A percentile compares a stretch with the other conserved stretches of the same genome.
phyloP scores from a whole-genome alignment of 2,329 filamentous ascomycete genomes.

The Sphaerulina vaccinii region DNA sequence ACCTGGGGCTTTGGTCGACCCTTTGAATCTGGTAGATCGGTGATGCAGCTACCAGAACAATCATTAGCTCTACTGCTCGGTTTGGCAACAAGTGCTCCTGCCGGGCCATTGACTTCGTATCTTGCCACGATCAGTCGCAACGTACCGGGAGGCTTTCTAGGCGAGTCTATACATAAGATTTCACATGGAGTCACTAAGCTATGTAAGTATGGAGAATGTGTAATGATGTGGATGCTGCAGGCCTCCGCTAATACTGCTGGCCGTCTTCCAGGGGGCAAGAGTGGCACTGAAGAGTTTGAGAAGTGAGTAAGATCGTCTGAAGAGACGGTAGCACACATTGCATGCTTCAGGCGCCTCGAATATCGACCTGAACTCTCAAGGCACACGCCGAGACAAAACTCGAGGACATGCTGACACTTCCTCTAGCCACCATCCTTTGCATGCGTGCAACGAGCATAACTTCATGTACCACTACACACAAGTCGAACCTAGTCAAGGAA shows the following conservation, averaged over 20 bases:
- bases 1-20: constrained; percentile 40
- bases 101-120: constrained; percentile 37
- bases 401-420: neutral
- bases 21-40: constrained; percentile 35
- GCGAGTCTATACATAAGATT: constrained; percentile 32
- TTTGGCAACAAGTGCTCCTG: constrained; percentile 36
- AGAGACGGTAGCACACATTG: too few species aligned
- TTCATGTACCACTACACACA: constrained; percentile 35
- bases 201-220: too few species aligned
- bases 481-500: constrained; percentile 11
- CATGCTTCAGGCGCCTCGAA: too few species aligned
- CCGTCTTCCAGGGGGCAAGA: constrained; percentile 39
- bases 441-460: constrained; percentile 38
- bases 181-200: constrained; percentile 30
- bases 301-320: too few species aligned
- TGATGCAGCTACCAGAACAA: constrained; percentile 37
- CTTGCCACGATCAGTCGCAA: constrained; percentile 36
- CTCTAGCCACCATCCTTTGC: constrained; percentile 34
- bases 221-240: too few species aligned
- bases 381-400: too few species aligned
- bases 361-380: too few species aligned
- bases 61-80: constrained; percentile 37
- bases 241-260: too few species aligned
- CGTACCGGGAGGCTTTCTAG: constrained; percentile 34
- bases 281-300: constrained; percentile 37